Evolutionary conservation across 306 rosid genomes (phyloP).

Genomic region (Prinsepia uniflora): DNA sequence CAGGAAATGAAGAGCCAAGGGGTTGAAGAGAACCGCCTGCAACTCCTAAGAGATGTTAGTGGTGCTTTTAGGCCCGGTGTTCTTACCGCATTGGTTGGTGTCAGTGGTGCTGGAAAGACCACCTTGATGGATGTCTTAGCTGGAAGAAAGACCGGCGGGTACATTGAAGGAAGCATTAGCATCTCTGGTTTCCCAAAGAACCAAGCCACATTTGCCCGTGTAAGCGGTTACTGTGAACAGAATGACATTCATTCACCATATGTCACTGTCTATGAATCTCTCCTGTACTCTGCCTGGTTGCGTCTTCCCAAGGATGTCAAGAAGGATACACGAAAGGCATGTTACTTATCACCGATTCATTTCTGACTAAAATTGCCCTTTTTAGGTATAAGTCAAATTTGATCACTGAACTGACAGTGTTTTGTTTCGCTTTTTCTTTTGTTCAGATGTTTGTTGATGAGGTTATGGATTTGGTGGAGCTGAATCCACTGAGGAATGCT

Average conservation of each 20-base stretch:
- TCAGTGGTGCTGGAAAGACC: constrained; percentile 43
- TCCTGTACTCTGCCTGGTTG: constrained; percentile 67
- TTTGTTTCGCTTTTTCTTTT: neutral
- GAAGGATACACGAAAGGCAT: constrained; percentile 42
- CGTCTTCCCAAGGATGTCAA: constrained; percentile 59
- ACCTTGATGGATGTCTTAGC: constrained; percentile 42
- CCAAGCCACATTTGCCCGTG: constrained; percentile 72
- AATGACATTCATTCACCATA: constrained; percentile 81
- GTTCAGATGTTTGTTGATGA: constrained; percentile 60
- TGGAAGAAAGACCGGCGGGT: constrained; percentile 39
- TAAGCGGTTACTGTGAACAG: constrained; percentile 79
- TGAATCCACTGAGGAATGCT: constrained; percentile 48
- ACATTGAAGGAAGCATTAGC: constrained; percentile 33
- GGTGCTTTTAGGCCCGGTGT: constrained; percentile 37
- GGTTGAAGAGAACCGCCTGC: constrained; percentile 20
- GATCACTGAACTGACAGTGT: neutral
- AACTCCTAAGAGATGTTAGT: constrained; percentile 17
- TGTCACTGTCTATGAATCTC: constrained; percentile 61
- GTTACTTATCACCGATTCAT: neutral
- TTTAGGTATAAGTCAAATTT: neutral
- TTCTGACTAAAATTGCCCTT: too few species aligned
- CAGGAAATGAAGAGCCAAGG: constrained; percentile 25
- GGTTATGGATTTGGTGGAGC: constrained; percentile 68
- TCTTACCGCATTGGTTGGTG: constrained; percentile 36
- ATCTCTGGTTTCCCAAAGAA: constrained; percentile 50